A percentile compares a stretch with the other conserved stretches of the same genome.
These are phyloP conservation scores for Kondoa subrosea DNA, from an alignment of 768 basidiomycete species.

Conservation along the genomic window DNA sequence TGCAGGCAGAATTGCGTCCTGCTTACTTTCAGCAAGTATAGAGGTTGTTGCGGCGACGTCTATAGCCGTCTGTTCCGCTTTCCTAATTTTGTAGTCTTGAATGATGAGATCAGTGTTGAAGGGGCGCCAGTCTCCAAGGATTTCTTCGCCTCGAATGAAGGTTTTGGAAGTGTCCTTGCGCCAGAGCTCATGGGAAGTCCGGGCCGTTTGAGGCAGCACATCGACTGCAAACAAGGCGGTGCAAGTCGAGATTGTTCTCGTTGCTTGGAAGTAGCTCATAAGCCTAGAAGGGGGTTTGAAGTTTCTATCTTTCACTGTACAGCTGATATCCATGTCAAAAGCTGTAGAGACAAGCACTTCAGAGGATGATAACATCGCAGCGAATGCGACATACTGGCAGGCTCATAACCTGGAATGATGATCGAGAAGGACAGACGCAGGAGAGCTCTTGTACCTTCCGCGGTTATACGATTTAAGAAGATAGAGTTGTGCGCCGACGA, in stretches of 20 bases:
- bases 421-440: conserved; percentile 61
- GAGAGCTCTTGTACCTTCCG: conserved; percentile 57
- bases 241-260: conserved; percentile 57
- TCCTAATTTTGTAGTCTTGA: conserved; percentile 58
- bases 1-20: conserved; percentile 11
- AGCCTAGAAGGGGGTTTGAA: conserved; percentile 66
- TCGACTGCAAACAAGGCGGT: conserved; percentile 69
- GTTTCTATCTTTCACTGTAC: conserved; percentile 68
- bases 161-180: conserved; percentile 76
- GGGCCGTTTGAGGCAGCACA: conserved; percentile 65
- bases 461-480: conserved; percentile 69
- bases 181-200: conserved; percentile 81
- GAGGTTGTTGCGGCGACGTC: conserved; percentile 80
- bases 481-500: conserved; percentile 74
- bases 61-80: conserved; percentile 55
- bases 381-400: conserved; percentile 39
- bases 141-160: conserved; percentile 84
- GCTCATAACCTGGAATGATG: conserved; percentile 65
- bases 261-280: conserved; percentile 56
- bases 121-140: conserved; percentile 64
- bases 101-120: conserved; percentile 76
- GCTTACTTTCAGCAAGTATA: conserved; percentile 40
- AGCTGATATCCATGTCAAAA: conserved; percentile 71
- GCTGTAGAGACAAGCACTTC: conserved; percentile 23
- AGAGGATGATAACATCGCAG: not conserved